Base-by-base conservation (phyloP, 2,329 filamentous ascomycete genomes). In the Phialophora verrucosa region DNA sequence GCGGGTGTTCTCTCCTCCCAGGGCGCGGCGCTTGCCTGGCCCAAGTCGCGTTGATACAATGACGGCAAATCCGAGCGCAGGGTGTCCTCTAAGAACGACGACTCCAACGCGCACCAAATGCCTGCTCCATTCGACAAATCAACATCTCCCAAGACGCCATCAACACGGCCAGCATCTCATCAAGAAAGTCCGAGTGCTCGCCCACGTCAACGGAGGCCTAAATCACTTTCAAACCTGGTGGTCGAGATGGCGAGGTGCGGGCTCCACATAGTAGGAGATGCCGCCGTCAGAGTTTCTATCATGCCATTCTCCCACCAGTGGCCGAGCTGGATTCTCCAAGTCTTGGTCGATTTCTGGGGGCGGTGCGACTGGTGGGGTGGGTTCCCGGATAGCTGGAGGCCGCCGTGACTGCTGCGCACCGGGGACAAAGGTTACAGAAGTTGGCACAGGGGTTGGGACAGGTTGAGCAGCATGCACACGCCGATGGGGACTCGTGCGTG, bases 191-290 rank as follows among this genome's bases (percentile, higher is more conserved):
- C 38, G 5, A 17, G 14, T 42, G 38, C 5, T n/a, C 38, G 38
- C 17, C 38, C 38, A 17, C 17, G 38, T 42, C 38, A 42, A 42
- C 5, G 38, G 14, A 6, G 17, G 38, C 38, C 38, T 2, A 32
- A 8, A 32, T 8, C 38, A 7, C 38, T 42, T 42, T 17, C 17
- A 42, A n/a, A 42, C 4, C 38, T 10, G 38, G 5, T 14, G 17
- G 38, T n/a, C 38, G 14, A 17, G 38, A 42, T 23, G 31, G 17
- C 49, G 59, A 17, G 42, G 59, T 5, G 29, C 49, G 27, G 7
- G 32, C 31, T 61, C 49, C 47, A 61, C 50, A 54, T 54, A 61
- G 47, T 42, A 54, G n/a, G 47, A 54, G 59, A 38, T 38, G 47
- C 59, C 29, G 25, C 49, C 59, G 17, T 17, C 17, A 3, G 38